Percentiles rank a stretch among this genome's conserved stretches.
phyloP scores from a whole-genome alignment of 768 basidiomycete genomes.

The Tulasnella sp. region DNA sequence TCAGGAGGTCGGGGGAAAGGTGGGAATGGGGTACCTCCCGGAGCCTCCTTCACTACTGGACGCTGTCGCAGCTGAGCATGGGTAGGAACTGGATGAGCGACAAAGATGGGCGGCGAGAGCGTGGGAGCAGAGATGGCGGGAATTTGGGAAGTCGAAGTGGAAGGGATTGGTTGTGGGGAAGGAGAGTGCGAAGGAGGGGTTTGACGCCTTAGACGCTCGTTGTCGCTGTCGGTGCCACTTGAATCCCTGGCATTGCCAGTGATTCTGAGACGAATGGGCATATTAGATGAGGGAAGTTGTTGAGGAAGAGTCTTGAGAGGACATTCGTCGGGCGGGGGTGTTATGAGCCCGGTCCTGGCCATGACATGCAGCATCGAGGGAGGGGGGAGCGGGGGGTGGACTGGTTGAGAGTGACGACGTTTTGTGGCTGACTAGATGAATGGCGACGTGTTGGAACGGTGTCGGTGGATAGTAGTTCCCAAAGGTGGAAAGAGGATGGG shows the following conservation, averaged over 20 bases:
- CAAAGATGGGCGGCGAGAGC: neutral
- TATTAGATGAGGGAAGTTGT: neutral
- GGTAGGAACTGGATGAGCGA: neutral
- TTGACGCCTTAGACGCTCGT: neutral
- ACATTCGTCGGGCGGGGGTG: constrained; percentile 6
- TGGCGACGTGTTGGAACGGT: neutral
- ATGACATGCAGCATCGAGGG: neutral
- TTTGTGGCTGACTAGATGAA: neutral
- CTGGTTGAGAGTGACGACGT: neutral
- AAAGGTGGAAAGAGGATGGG: neutral
- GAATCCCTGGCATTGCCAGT: neutral
- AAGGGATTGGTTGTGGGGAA: neutral
- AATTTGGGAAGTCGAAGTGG: neutral
- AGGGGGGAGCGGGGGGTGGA: neutral
- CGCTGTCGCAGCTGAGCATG: neutral
- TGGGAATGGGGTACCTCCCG: neutral
- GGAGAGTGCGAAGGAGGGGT: neutral
- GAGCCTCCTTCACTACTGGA: neutral
- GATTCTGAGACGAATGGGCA: neutral
- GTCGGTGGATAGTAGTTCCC: neutral
- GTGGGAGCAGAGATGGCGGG: neutral
- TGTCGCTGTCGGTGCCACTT: neutral
- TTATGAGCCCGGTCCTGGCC: neutral
- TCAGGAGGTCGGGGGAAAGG: neutral
- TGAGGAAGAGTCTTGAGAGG: neutral